Conservation (phyloP, 73 alveolate genomes). For the Paramecium pentaurelia region DNA sequence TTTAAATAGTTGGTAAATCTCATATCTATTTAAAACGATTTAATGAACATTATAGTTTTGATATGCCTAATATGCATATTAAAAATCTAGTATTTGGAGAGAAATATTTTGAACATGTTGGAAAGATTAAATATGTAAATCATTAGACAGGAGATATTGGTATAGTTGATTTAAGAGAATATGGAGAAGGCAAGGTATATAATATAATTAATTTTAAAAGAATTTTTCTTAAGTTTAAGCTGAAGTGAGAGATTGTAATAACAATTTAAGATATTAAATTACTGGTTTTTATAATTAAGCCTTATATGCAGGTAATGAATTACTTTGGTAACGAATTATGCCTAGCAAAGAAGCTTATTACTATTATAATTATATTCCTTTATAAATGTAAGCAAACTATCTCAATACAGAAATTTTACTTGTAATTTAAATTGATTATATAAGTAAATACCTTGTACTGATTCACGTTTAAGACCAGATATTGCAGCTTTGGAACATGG, state of each 20-base stretch:
- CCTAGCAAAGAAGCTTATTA: not conserved
- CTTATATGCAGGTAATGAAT: not conserved
- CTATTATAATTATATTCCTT: not conserved
- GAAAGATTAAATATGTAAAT: not conserved
- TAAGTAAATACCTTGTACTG: not conserved
- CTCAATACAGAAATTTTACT: not conserved
- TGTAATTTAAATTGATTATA: not conserved
- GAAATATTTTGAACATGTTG: slow-evolving; percentile 33
- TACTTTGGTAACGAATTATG: not conserved
- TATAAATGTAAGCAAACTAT: not conserved
- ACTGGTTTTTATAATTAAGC: not conserved
- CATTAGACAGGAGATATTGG: slow-evolving; percentile 24
- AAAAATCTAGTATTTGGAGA: slow-evolving; percentile 5
- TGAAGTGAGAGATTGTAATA: not conserved
- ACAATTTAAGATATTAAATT: not conserved
- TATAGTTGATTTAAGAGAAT: not conserved
- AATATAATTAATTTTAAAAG: not conserved
- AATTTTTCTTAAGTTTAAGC: not conserved
- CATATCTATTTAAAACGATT: slow-evolving; percentile 48
- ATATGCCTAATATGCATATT: not conserved
- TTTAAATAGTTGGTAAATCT: slow-evolving; percentile 50
- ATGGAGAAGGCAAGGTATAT: not conserved
- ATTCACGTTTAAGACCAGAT: not conserved
- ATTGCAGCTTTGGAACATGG: slow-evolving; percentile 29
- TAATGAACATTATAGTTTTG: slow-evolving; percentile 46